These are phyloP conservation scores for Neonectria neomacrospora DNA, from an alignment of 2,329 filamentous ascomycete genomes.

Conservation along the genomic window DNA sequence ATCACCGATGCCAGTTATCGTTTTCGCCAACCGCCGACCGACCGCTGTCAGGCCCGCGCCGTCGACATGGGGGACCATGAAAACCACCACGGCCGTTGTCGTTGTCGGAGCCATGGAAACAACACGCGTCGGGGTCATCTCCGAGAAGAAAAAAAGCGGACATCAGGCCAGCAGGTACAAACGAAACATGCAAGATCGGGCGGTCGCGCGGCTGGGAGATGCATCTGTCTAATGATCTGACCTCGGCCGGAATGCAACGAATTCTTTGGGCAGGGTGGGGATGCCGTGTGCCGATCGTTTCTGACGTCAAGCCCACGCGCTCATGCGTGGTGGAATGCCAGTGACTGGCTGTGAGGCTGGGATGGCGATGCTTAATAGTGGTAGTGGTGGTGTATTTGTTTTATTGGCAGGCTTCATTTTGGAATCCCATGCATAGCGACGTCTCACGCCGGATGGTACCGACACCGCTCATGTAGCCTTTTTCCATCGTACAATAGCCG, in stretches of 20 bases:
- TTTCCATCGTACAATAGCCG: slow-evolving; percentile 2
- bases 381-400: background rate
- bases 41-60: background rate
- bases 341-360: background rate
- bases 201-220: slow-evolving; percentile 1
- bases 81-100: background rate
- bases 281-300: background rate
- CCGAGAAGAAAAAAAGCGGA: slow-evolving; percentile 18
- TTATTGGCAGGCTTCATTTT: background rate
- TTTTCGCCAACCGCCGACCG: slow-evolving; percentile 10
- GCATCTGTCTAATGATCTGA: background rate
- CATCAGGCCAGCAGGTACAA: background rate
- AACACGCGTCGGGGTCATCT: slow-evolving; percentile 21
- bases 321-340: slow-evolving; percentile 1
- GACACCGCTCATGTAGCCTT: background rate
- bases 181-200: slow-evolving; percentile 1
- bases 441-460: background rate
- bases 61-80: background rate
- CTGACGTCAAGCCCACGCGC: slow-evolving; percentile 2
- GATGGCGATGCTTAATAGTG: background rate
- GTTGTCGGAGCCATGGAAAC: slow-evolving; percentile 5
- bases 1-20: background rate
- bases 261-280: background rate
- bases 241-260: background rate
- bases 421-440: background rate